phyloP scores from a whole-genome alignment of 805 yeast genomes.

The Torulaspora maleeae region DNA sequence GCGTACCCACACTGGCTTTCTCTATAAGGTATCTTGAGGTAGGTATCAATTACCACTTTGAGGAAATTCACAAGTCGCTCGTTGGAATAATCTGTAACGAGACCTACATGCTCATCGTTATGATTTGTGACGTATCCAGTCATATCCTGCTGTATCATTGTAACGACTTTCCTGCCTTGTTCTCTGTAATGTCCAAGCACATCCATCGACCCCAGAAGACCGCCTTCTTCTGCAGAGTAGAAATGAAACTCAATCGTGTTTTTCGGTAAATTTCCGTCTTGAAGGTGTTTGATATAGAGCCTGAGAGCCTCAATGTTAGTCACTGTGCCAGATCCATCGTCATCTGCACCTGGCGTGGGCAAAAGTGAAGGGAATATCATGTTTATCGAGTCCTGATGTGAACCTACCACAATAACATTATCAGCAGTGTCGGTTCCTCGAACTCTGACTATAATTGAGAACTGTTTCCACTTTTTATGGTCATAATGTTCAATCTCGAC shows the following conservation, averaged over 20 bases:
- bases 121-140: constrained; percentile 67
- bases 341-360: constrained; percentile 93
- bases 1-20: constrained; percentile 87
- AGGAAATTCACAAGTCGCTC: constrained; percentile 53
- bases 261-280: constrained; percentile 44
- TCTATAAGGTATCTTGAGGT: constrained; percentile 62
- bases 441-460: constrained; percentile 63
- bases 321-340: constrained; percentile 84
- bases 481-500: constrained; percentile 46
- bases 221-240: constrained; percentile 94
- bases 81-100: constrained; percentile 67
- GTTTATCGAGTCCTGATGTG: constrained; percentile 85
- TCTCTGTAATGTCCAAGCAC: constrained; percentile 53
- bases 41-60: constrained; percentile 54
- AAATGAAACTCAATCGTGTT: constrained; percentile 89
- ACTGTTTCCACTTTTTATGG: constrained; percentile 74
- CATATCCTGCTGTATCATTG: constrained; percentile 94
- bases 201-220: constrained; percentile 79
- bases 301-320: constrained; percentile 74
- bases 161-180: constrained; percentile 50
- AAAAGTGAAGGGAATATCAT: constrained; percentile 61
- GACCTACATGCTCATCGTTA: constrained; percentile 64
- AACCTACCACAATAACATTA: constrained; percentile 66
- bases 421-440: constrained; percentile 44
- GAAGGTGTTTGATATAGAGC: constrained; percentile 41